Evolutionary conservation across 1,284 basidiomycete genomes (phyloP).

Genomic region (Boletus sp.): DNA sequence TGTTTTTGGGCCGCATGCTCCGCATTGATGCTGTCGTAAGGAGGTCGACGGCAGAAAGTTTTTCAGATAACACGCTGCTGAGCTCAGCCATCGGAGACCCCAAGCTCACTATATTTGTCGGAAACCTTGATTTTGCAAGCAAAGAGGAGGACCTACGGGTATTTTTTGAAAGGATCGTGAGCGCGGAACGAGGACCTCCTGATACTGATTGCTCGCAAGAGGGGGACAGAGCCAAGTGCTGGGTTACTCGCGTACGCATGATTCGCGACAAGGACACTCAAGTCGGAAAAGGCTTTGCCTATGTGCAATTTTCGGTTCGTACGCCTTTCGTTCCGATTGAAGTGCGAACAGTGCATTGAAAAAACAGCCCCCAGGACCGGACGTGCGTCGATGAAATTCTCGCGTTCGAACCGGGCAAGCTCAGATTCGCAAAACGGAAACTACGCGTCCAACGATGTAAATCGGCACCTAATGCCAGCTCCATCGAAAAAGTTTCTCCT

Average conservation of each 20-base stretch:
- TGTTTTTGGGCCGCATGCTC: conserved; percentile 73
- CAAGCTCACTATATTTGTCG: conserved; percentile 86
- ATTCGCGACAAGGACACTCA: conserved; percentile 91
- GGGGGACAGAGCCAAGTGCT: conserved; percentile 40
- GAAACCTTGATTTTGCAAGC: conserved; percentile 88
- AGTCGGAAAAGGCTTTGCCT: conserved; percentile 96
- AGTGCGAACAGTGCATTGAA: conserved; percentile 7
- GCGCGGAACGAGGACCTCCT: conserved; percentile 65
- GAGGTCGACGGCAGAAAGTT: conserved; percentile 11
- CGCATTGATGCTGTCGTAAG: conserved; percentile 68
- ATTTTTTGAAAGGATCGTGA: conserved; percentile 82
- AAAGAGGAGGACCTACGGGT: conserved; percentile 86
- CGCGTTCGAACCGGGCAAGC: conserved; percentile 65
- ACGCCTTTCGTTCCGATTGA: not conserved
- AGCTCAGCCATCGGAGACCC: conserved; percentile 48
- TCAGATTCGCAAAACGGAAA: conserved; percentile 88
- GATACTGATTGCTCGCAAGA: conserved; percentile 26
- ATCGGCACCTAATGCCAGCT: conserved; percentile 39
- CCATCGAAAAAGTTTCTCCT: conserved; percentile 12
- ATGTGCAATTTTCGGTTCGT: conserved; percentile 84
- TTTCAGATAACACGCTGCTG: conserved; percentile 1
- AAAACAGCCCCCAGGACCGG: conserved; percentile 56
- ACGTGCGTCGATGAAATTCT: conserved; percentile 88
- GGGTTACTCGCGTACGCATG: conserved; percentile 85
- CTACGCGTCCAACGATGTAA: conserved; percentile 85